Evolutionary conservation across 2,329 filamentous ascomycete genomes (phyloP), one percentile per base, ranked within the genome.

Genomic region (Cladosporium oxysporum): DNA sequence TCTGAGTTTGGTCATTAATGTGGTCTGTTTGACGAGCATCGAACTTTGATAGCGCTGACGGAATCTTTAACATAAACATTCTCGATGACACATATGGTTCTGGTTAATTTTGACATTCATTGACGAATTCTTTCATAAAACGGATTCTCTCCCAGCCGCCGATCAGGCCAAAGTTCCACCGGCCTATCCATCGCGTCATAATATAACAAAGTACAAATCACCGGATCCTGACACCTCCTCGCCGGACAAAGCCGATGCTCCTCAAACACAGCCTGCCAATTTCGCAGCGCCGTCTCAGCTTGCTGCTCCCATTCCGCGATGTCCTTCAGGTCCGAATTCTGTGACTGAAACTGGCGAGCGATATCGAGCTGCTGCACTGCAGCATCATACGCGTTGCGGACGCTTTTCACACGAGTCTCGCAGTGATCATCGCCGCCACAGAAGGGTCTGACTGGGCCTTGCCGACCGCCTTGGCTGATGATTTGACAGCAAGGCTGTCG

Each of bases 81-180:
- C 41, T 23, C 21, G 6, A 47, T 47, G n/a, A 21, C 8, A 21
- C 8, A 23, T 23, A 23, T 12, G 10, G 8, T 47, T 47, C 7
- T 10, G 18, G 41, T 33, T 33, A 8, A 35, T 14, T 14, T 35
- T 5, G 33, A 35, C 12, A 35, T 35, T 1, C 10, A 14, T 35
- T 14, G 14, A 35, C 33, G 41, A 47, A 47, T n/a, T 23, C 41
- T 47, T n/a, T 47, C 41, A 12, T 21, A 52, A 52, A 28, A 52
- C 21, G 57, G 57, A 29, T 59, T 35, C 37, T 59, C 29, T 2
- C 57, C 57, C 57, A 59, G 47, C 23, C 57, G 26, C 11, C 57
- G 21, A 47, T 44, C 57, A 18, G 57, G 57, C 57, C 57, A 59
- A n/a, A 59, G 23, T 37, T 59, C 57, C 23, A 28, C 21, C 21